Base-by-base conservation (phyloP, 2,329 filamentous ascomycete species). In the Colletotrichum tofieldiae region DNA sequence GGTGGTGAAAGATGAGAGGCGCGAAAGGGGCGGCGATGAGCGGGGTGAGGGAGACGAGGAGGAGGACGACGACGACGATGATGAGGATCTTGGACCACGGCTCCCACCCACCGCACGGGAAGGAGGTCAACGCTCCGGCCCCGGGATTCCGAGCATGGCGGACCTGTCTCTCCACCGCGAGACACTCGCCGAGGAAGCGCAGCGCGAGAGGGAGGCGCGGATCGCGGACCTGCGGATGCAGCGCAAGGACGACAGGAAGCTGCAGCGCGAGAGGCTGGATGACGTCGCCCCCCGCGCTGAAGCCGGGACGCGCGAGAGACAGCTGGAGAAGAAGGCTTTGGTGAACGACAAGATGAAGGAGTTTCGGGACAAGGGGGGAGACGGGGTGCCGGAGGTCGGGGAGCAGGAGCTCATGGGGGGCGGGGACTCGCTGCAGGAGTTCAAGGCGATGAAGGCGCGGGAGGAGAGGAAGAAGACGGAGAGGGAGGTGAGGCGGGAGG, bases 231-330 rank as follows among this genome's bases (percentile, higher is more conserved):
- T 93, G 1, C 90, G 90, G 5, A 84, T 85, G 20, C 88, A 88
- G 6, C 92, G 93, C 66, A 90, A 88, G 74, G 81, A 84, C 18
- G 93, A 96, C 75, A 90, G 92, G 3, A 86, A 86, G 55, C 77
- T 86, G 5, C 93, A 96, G 77, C 93, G 92, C 74, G 92, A 93
- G 66, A 88, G 89, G 0, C 86, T 96, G 0, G 94, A 98, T 18
- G 95, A 98, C 75, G 84, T 98, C 0, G 90, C 88, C 0, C 95
- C 96, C 0, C 93, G 94, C 14, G 94, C 96, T 0, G 94, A 96
- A 72, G 85, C 95, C 0, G 95, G 95, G 0, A 93, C 93, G 1
- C 91, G 92, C 56, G 96, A 98, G 83, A 91, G 96, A 14, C 90
- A 91, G 78, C 87, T 98, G 1, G 96, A 99, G 84, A 98, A 98